phyloP scores from a whole-genome alignment of 495 filamentous ascomycete genomes.

The Sabuloglossum arenarium region DNA sequence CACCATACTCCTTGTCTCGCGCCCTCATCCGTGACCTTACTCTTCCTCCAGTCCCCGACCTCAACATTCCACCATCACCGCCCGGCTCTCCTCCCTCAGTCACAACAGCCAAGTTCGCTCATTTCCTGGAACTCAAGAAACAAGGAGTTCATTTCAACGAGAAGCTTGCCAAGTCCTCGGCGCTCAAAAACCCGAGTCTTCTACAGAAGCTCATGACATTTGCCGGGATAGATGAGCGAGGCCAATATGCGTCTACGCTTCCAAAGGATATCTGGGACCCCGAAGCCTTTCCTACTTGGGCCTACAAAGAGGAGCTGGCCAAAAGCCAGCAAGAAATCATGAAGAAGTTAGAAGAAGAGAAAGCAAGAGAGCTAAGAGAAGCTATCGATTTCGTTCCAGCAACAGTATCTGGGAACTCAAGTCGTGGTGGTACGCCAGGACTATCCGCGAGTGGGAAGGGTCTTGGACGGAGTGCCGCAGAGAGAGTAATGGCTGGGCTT shows the following conservation, averaged over 20 bases:
- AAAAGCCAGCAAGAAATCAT: constrained; percentile 39
- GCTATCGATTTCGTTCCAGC: constrained; percentile 62
- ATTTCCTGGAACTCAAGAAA: constrained; percentile 69
- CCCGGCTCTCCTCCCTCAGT: constrained; percentile 46
- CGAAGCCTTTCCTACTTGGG: constrained; percentile 39
- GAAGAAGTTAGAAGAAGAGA: constrained; percentile 37
- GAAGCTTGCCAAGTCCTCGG: constrained; percentile 45
- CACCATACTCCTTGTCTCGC: constrained; percentile 48
- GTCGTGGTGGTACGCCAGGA: constrained; percentile 1
- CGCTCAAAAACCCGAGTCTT: constrained; percentile 63
- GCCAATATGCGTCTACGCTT: constrained; percentile 62
- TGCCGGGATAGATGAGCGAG: constrained; percentile 42
- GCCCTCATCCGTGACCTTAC: constrained; percentile 58
- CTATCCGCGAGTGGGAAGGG: background rate
- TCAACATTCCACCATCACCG: constrained; percentile 70
- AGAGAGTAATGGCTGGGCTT: constrained; percentile 12
- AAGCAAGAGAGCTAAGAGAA: constrained; percentile 30
- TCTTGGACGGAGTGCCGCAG: constrained; percentile 9
- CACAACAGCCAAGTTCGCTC: constrained; percentile 53
- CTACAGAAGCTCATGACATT: constrained; percentile 63
- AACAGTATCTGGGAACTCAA: constrained; percentile 1
- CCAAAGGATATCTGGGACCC: constrained; percentile 46
- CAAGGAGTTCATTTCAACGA: constrained; percentile 83
- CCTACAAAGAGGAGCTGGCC: constrained; percentile 52
- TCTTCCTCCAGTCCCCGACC: constrained; percentile 56